phyloP scores from a whole-genome alignment of 352 stramenopile species.

The Globisporangium echinulatum region DNA sequence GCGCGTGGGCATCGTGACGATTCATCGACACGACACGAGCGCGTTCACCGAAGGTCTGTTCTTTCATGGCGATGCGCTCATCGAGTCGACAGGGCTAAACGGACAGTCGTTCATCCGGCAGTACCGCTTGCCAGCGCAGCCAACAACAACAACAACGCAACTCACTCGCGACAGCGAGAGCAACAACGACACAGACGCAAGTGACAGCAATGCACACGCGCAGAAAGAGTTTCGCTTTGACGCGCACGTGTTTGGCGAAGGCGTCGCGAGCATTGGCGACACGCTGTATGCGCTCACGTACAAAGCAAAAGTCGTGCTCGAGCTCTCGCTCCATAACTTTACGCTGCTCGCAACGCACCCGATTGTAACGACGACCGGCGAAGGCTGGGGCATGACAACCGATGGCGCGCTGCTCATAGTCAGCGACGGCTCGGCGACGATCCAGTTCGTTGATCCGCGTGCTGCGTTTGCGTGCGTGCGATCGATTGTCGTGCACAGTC shows the following conservation, averaged over 20 bases:
- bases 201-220: neutral
- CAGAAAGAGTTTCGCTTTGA: constrained; percentile 55
- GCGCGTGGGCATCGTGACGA: constrained; percentile 43
- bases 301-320: constrained; percentile 54
- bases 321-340: constrained; percentile 55
- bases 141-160: neutral
- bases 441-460: constrained; percentile 76
- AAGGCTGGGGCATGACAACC: constrained; percentile 87
- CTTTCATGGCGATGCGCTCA: constrained; percentile 47
- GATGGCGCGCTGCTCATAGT: constrained; percentile 78
- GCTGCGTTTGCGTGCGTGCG: constrained; percentile 48
- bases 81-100: constrained; percentile 72
- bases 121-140: constrained; percentile 28
- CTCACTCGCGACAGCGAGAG: neutral
- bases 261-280: constrained; percentile 62
- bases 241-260: constrained; percentile 67
- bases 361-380: constrained; percentile 67
- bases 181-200: neutral
- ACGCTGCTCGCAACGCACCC: constrained; percentile 39
- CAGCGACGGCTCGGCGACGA: constrained; percentile 71
- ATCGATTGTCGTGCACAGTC: constrained; percentile 37
- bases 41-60: constrained; percentile 74
- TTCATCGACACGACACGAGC: constrained; percentile 59
- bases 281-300: constrained; percentile 83
- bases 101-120: constrained; percentile 65